These are phyloP conservation scores for Flaveria bidentis DNA, from an alignment of 129 eudicot genomes.

Conservation along the genomic window DNA sequence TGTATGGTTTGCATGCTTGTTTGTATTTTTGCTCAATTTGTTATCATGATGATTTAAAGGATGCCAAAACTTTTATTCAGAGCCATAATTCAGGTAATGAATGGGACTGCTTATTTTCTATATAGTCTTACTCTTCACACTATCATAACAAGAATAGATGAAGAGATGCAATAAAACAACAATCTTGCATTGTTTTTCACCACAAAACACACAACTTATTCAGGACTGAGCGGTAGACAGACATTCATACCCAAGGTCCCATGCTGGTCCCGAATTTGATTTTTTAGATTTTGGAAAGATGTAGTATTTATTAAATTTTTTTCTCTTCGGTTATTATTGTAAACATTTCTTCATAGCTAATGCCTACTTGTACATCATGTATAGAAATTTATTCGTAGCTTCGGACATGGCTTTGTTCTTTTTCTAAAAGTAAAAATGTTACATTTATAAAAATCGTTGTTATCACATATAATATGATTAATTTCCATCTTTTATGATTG, in stretches of 20 bases:
- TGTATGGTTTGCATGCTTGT: slow-evolving; percentile 23
- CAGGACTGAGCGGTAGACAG: neutral
- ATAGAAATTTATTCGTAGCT: neutral
- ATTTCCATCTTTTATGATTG: neutral
- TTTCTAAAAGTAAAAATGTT: no score
- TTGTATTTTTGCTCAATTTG: slow-evolving; percentile 28
- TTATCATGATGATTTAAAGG: slow-evolving; percentile 26
- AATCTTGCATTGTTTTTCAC: neutral
- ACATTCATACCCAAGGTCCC: slow-evolving; percentile 16
- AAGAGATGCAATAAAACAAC: neutral
- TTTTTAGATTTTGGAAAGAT: neutral
- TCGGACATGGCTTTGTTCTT: neutral
- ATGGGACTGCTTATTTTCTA: neutral
- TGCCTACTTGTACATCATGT: neutral
- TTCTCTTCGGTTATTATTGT: neutral
- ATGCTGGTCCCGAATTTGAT: slow-evolving; percentile 11
- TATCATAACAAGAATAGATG: neutral
- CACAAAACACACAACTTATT: slow-evolving; percentile 12
- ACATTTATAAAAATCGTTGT: neutral
- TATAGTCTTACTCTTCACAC: neutral
- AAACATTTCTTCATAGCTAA: neutral
- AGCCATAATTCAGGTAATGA: slow-evolving; percentile 17
- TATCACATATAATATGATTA: neutral
- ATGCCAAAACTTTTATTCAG: slow-evolving; percentile 16
- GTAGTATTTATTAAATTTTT: neutral